A percentile compares a stretch with the other conserved stretches of the same genome.
phyloP scores from a whole-genome alignment of 352 stramenopile genomes.

The Globisporangium alternatum region DNA sequence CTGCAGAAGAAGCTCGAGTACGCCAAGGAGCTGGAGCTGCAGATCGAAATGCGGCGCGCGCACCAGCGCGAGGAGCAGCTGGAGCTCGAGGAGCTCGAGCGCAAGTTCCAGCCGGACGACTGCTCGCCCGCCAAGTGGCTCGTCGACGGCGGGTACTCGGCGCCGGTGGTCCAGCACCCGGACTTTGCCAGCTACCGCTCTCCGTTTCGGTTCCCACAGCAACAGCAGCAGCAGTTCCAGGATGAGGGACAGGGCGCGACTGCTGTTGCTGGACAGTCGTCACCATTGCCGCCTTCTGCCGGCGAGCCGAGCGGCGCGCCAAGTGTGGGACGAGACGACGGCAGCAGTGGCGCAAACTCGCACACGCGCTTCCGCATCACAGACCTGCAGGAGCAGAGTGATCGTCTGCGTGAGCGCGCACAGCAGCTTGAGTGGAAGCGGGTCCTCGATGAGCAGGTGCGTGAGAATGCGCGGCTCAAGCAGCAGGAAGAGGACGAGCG shows the following conservation, averaged over 20 bases:
- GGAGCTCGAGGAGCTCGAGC: slow-evolving; percentile 55
- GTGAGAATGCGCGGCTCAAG: slow-evolving; percentile 60
- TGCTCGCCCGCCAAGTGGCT: slow-evolving; percentile 71
- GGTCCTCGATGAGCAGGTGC: slow-evolving; percentile 68
- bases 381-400: slow-evolving; percentile 46
- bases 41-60: slow-evolving; percentile 60
- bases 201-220: slow-evolving; percentile 13
- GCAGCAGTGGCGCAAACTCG: slow-evolving; percentile 20
- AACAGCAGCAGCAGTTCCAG: slow-evolving; percentile 3
- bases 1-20: slow-evolving; percentile 62
- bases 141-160: slow-evolving; percentile 48
- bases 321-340: slow-evolving; percentile 3
- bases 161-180: slow-evolving; percentile 4
- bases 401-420: slow-evolving; percentile 54
- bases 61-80: slow-evolving; percentile 47
- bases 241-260: neutral
- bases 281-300: neutral
- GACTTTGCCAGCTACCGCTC: slow-evolving; percentile 15
- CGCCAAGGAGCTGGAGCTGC: slow-evolving; percentile 60
- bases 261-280: neutral
- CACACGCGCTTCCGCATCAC: slow-evolving; percentile 56
- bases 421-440: slow-evolving; percentile 72
- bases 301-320: slow-evolving; percentile 11
- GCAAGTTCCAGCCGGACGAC: slow-evolving; percentile 43
- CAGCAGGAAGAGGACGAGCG: slow-evolving; percentile 40